Evolutionary conservation across 495 filamentous ascomycete genomes (phyloP), one percentile per base, ranked within the genome.

Genomic region (Trichoderma erinaceum): DNA sequence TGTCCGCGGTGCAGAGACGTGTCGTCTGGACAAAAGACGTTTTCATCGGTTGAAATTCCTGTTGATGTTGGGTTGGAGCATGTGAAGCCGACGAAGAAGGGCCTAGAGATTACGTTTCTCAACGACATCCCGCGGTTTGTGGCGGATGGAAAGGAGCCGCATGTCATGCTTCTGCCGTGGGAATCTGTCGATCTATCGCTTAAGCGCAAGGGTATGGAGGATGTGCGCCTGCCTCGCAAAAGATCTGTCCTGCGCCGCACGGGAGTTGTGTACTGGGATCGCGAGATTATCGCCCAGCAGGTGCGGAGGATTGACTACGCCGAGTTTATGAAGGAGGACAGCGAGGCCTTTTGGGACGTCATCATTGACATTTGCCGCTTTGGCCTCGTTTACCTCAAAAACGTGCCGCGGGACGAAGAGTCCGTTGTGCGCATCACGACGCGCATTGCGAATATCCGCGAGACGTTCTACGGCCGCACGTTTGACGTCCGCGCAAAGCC

Each of bases 381-480:
- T 58, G 93, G 93, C 0, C 72, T 97, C 0, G 71, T 96, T 25
- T 91, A 96, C 74, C 71, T 97, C 5, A 85, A 84, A 52, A 81
- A 84, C 52, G 88, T 95, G 29, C 92, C 92, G 0, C 74, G 81
- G 12, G 78, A 85, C 10, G 87, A 88, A 35, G 78, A 83, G 32
- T 81, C 87, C 56, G 89, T 96, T 10, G 82, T 85, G 68, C 77
- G 79, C 48, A 86, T 98, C 58, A 90, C 87, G 3, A 79, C 78
- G 10, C 82, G 87, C 41, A 90, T 97, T 67, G 93, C 93, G 0
- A 82, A 83, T 0, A 72, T 97, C 13, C 87, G 91, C 66, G 86
- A 90, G 70, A 90, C 92, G 18, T 95, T 98, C 74, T 97, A 97
- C 78, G 94, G 94, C 41, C 76, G 78, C 56, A 97, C 92, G 1